Evolutionary conservation across 148 eudicot species (phyloP).

Genomic region (Heliosperma pusillum): DNA sequence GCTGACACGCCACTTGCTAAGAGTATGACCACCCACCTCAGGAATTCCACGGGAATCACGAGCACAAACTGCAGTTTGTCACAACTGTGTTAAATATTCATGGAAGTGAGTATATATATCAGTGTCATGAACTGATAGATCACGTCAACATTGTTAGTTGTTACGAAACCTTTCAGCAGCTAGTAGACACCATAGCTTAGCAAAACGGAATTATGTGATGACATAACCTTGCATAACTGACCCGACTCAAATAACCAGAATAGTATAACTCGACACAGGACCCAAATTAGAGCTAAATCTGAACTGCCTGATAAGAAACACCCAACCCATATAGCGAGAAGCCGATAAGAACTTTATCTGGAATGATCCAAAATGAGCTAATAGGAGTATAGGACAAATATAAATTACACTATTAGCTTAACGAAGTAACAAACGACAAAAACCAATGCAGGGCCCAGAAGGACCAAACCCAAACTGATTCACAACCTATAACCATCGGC

Average conservation of each 20-base stretch:
- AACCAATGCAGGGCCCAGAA: not conserved
- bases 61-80: conserved; percentile 54
- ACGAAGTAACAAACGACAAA: not conserved
- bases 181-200: not conserved
- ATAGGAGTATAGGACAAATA: not conserved
- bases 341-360: not conserved
- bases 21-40: conserved; percentile 73
- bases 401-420: not conserved
- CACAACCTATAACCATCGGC: not conserved
- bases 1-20: conserved; percentile 65
- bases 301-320: too few relatives aligned
- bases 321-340: too few relatives aligned
- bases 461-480: not conserved
- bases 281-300: not conserved
- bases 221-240: not conserved
- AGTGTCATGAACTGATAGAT: not conserved
- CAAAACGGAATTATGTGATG: not conserved
- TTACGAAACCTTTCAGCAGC: not conserved
- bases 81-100: conserved; percentile 1
- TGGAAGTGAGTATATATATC: not conserved
- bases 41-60: conserved; percentile 80
- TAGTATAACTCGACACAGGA: not conserved
- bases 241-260: not conserved
- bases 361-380: not conserved
- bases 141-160: not conserved